A percentile compares a stretch with the other conserved stretches of the same genome.
Conservation (phyloP, 352 stramenopile genomes). For the Pythium apleroticum region DNA sequence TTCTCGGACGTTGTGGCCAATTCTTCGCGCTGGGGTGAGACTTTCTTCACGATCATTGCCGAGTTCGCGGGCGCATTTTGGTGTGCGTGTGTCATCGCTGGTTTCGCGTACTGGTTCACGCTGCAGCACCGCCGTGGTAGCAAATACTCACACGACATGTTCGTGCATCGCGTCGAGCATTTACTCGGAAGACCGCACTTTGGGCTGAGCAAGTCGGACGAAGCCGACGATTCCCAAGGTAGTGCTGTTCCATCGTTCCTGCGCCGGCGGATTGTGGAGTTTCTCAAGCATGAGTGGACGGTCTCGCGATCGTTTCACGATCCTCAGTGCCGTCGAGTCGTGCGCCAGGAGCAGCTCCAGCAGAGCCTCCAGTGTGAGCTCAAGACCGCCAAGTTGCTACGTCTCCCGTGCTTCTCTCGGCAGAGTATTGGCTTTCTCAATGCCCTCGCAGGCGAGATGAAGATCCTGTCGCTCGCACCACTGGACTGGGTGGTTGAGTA, state of each 20-base stretch:
- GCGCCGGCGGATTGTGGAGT: conserved; percentile 19
- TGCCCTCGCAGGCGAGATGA: conserved; percentile 28
- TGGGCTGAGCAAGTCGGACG: background rate
- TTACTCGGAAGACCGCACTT: conserved; percentile 21
- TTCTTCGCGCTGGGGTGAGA: conserved; percentile 24
- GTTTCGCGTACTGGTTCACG: conserved; percentile 32
- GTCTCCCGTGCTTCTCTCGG: conserved; percentile 25
- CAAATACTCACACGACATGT: conserved; percentile 33
- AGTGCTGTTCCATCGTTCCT: conserved; percentile 24
- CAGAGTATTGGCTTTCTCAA: conserved; percentile 35
- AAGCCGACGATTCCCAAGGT: background rate
- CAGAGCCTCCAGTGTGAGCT: conserved; percentile 28
- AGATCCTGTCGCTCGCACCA: conserved; percentile 23
- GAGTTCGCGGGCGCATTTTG: conserved; percentile 36
- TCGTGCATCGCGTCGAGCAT: conserved; percentile 29
- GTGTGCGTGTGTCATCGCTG: conserved; percentile 30
- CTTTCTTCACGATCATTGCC: conserved; percentile 28
- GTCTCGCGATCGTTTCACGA: conserved; percentile 22
- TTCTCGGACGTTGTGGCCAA: conserved; percentile 30
- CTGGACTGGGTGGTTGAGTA: conserved; percentile 36
- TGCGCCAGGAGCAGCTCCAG: conserved; percentile 31
- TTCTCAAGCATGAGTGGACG: conserved; percentile 23
- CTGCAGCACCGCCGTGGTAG: conserved; percentile 21
- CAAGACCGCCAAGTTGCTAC: conserved; percentile 26
- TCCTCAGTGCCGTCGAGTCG: conserved; percentile 17